Percentiles rank a stretch among this genome's conserved stretches.
Conservation (phyloP, 257 asterid genomes). For the Nicotiana knightiana region DNA sequence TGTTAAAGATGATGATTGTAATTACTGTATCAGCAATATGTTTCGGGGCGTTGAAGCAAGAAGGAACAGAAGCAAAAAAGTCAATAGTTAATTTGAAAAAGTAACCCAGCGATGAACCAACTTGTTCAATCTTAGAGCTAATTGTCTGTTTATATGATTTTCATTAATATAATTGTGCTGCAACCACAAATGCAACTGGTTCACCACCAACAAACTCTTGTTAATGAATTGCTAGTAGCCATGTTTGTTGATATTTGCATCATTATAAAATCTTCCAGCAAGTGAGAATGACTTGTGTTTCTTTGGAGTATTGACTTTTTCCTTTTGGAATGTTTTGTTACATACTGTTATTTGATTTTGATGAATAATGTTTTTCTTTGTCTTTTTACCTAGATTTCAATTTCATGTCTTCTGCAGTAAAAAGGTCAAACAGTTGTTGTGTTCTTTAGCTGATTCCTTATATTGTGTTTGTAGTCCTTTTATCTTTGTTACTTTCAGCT, state of each 20-base stretch:
- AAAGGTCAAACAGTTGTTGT: not conserved
- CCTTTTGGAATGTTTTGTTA: slow-evolving; percentile 7
- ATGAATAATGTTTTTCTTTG: not conserved
- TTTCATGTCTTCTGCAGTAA: not conserved
- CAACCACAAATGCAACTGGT: slow-evolving; percentile 3
- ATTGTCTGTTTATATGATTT: not conserved
- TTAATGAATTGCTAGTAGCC: slow-evolving; percentile 17
- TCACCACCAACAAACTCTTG: slow-evolving; percentile 18
- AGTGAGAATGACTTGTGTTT: slow-evolving; percentile 14
- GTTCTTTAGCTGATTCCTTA: not conserved
- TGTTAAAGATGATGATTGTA: not conserved
- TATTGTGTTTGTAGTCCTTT: not conserved
- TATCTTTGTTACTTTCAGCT: not conserved
- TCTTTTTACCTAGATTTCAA: not conserved
- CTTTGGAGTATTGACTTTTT: slow-evolving; percentile 4
- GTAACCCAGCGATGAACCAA: slow-evolving; percentile 6
- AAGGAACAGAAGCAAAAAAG: not conserved
- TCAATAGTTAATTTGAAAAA: not conserved
- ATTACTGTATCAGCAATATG: not conserved
- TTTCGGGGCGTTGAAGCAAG: not conserved
- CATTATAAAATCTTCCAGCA: not conserved
- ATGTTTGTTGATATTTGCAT: slow-evolving; percentile 12
- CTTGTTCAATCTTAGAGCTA: slow-evolving; percentile 8
- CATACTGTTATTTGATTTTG: slow-evolving; percentile 1
- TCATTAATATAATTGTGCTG: not conserved